Percentiles rank a stretch among this genome's conserved stretches.
Evolutionary conservation across 257 asterid genomes (phyloP).

Genomic region (Linderniella brevidens): DNA sequence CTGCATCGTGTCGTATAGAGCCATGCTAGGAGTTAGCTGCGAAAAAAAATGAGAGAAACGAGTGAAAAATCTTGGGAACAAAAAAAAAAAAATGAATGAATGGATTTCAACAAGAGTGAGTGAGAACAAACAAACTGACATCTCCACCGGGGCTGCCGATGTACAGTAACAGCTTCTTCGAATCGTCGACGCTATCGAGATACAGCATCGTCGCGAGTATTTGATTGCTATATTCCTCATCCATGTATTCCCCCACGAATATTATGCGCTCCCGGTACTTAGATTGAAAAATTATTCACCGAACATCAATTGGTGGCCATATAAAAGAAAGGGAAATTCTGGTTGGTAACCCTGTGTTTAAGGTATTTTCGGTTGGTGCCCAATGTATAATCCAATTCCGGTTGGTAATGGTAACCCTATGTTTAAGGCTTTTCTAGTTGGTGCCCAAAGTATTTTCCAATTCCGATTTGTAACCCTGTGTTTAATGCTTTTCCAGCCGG

Average conservation of each 20-base stretch:
- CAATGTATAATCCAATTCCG: too few relatives aligned
- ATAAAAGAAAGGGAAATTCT: too few relatives aligned
- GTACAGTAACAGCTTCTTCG: slow-evolving; percentile 49
- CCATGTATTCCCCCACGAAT: slow-evolving; percentile 65
- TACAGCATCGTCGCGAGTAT: slow-evolving; percentile 86
- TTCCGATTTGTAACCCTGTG: too few relatives aligned
- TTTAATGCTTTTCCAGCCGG: too few relatives aligned
- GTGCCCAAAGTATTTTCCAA: too few relatives aligned
- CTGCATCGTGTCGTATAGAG: slow-evolving; percentile 92
- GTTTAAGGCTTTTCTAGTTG: too few relatives aligned
- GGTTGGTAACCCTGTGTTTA: too few relatives aligned
- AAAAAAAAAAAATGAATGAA: background rate
- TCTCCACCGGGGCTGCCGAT: slow-evolving; percentile 95
- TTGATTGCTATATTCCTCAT: slow-evolving; percentile 81
- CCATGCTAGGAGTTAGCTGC: slow-evolving; percentile 92
- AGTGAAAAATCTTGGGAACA: background rate
- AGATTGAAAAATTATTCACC: too few relatives aligned
- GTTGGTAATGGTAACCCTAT: too few relatives aligned
- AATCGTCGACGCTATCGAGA: slow-evolving; percentile 70
- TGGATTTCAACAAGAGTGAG: too few relatives aligned
- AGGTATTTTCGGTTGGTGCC: too few relatives aligned
- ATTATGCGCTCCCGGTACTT: slow-evolving; percentile 67
- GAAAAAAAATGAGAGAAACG: slow-evolving; percentile 5
- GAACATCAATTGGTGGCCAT: too few relatives aligned
- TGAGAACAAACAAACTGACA: slow-evolving; percentile 36